phyloP scores from a whole-genome alignment of 2,329 filamentous ascomycete genomes.

The Nigrospora sphaerica region DNA sequence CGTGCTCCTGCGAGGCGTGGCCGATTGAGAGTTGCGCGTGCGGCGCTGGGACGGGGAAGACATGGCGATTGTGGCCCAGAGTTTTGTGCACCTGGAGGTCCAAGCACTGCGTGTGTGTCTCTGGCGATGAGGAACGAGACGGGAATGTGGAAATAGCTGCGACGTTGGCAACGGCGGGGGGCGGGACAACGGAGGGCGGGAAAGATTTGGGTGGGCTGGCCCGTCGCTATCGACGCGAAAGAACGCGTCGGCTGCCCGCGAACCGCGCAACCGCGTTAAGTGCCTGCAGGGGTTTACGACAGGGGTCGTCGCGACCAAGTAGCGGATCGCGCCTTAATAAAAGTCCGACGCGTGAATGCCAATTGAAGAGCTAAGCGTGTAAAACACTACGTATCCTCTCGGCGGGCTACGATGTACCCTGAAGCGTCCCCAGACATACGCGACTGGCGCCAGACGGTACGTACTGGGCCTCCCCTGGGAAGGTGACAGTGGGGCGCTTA shows the following conservation, averaged over 20 bases:
- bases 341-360: too few species aligned
- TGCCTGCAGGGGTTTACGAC: not conserved
- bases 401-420: too few species aligned
- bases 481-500: too few species aligned
- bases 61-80: conserved; percentile 32
- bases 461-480: too few species aligned
- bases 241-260: conserved; percentile 8
- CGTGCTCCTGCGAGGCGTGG: conserved; percentile 44
- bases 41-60: conserved; percentile 55
- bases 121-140: not conserved
- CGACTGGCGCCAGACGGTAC: too few species aligned
- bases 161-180: not conserved
- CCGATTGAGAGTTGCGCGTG: conserved; percentile 46
- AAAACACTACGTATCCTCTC: too few species aligned
- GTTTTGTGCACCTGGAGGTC: not conserved
- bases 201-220: conserved; percentile 4
- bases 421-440: too few species aligned
- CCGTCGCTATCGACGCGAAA: not conserved
- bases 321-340: too few species aligned
- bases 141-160: not conserved
- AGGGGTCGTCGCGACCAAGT: too few species aligned
- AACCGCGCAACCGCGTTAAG: conserved; percentile 1
- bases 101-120: not conserved
- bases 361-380: too few species aligned
- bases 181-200: conserved; percentile 5